Base-by-base conservation (phyloP, 2,329 filamentous ascomycete species). In the Beauveria sp. region DNA sequence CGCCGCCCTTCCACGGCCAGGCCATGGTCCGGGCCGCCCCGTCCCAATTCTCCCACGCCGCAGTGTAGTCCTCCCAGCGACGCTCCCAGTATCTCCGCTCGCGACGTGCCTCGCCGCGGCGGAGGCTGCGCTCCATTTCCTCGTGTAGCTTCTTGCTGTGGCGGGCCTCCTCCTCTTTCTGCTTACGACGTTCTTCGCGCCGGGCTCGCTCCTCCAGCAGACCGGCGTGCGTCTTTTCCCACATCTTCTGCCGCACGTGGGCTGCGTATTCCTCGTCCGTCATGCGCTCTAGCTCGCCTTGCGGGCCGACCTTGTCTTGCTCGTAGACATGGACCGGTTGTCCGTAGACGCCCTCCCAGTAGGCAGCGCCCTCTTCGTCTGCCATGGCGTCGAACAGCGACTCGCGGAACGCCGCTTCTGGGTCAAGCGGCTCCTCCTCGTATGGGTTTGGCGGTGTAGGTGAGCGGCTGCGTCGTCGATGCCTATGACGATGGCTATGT, bases 381-480 rank as follows among this genome's bases (percentile, higher is more conserved):
- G 92, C 93, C 74, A 99, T 88, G 37, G 94, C 94, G 73, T 99
- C 94, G 76, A 97, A 97, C 5, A 99, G 86, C 0, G 92, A 96
- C 73, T 96, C 91, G 34, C 91, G 87, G 72, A 99, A 99, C 1
- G 93, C 91, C 0, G 82, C 79, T 46, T 91, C 87, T 0, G 90
- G 81, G 66, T 89, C 84, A 18, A 90, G 77, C 0, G 77, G 72
- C 2, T 75, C 73, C 3, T 74, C 72, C 0, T 77, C 76, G 66
- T 78, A 73, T 0, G 80, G 79, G 62, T 84, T 78, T 0, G 75
- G 73, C 0, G 78, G 77, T 3, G 79, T 77, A 2, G 76, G 76
- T 2, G 79, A 79, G 63, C 75, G 76, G 56, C 74, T 73, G 48
- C 67, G 70, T 44, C 65, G 68, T 40, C 64, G 66, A 22, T 63